Base-by-base conservation (phyloP, 2,329 filamentous ascomycete genomes). In the Cordyceps pruinosa region DNA sequence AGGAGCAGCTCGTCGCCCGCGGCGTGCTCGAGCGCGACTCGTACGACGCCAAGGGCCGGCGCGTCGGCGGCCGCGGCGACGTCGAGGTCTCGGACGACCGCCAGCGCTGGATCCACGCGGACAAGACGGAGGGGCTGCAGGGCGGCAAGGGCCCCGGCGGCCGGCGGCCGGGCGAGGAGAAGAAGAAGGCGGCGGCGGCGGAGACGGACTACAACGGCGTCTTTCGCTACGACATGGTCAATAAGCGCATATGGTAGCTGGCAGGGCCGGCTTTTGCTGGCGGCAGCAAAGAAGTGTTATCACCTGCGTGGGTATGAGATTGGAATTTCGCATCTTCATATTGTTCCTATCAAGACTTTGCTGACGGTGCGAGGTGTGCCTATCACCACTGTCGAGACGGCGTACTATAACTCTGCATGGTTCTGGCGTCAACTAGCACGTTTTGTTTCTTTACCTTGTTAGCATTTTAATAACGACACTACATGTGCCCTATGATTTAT, bases 221-320 rank as follows among this genome's bases (percentile, higher is more conserved):
- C 85, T 61, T 84, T 79, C 80, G 94, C 65, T 99, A 97, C 74
- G 90, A 91, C 68, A 97, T 97, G 94, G 87, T 91, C 65, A 90
- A 90, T 0, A 97, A 97, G 79, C 82, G 94, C 69, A 99, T 99
- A 65, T 99, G 94, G 94, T 97, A 19, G 25, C 10, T 3, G 13
- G 13, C 7, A 50, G 28, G 17, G 21, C 9, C 21, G 39, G 21
- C 34, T 9, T 13, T 25, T 4, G 12, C 17, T 21, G 5, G 41
- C 41, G 12, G 28, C 28, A 3, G 26, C 28, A 23, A 32, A 12
- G 17, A n/a, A 47, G 41, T 15, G 15, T 34, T 21, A 19, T 23
- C 9, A 3, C 4, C 34, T 19, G 9, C 23, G 21, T 7, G 28
- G 2, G 21, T 21, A 12, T 5, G 3, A 23, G 17, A 3, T 12